Evolutionary conservation across 2,329 filamentous ascomycete species (phyloP), one percentile per base, ranked within the genome.

Genomic region (Fusarium sp.): DNA sequence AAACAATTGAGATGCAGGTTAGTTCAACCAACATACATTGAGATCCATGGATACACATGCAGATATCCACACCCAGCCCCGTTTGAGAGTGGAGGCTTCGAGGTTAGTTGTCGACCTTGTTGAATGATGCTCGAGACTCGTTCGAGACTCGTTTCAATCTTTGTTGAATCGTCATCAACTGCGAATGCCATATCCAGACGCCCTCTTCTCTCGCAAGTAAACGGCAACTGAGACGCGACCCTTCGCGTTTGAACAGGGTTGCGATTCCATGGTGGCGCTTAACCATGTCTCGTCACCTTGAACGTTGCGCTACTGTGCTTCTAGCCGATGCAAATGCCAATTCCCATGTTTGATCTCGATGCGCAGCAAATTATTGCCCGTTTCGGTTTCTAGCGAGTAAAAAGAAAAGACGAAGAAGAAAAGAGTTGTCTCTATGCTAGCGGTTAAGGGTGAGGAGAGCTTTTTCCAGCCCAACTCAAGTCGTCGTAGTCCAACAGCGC

Each of bases 21-120:
- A 44, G 30, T 18, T 41, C 48, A 31, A 36, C 58, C 58, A 55
- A 48, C 57, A 37, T 28, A 30, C 37, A 50, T 23, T 23, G 23
- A 4, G 23, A 23, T 23, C 23, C 23, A 23, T 23, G 23, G 23
- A 23, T 23, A 23, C 5, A 23, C 23, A 23, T 60, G 40, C n/a
- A 48, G 30, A 44, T 41, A 37, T 62, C 55, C 60, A 53, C 41
- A 31, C 36, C 8, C 43, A 13, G 16, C 31, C 47, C 47, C 31
- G 37, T 51, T 13, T 4, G 31, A 51, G 37, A 18, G 43, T 30
- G 34, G 43, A 39, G 34, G 18, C 13, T n/a, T 43, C 31, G 51
- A 54, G 13, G 23, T 31, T 18, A 11, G 31, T 51, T 51, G 12
- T 37, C 31, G 18, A 51, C 16, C 23, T 23, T 23, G 23, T 23